phyloP scores from a whole-genome alignment of 495 filamentous ascomycete genomes.

The Penicillium mononematosum region DNA sequence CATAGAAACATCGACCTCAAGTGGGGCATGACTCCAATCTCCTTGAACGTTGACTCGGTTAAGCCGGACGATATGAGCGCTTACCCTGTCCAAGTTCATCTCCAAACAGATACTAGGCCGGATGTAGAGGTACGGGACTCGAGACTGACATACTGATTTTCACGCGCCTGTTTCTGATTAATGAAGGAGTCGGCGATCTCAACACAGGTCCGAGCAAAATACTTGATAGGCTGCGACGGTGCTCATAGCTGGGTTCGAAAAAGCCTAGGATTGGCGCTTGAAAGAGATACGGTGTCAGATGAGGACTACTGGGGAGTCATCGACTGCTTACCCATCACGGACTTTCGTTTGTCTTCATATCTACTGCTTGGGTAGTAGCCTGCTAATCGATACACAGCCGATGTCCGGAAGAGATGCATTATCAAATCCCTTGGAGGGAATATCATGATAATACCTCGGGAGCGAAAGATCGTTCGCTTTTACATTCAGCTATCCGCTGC shows the following conservation, averaged over 20 bases:
- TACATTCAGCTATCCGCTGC: constrained; percentile 56
- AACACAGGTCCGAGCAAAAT: constrained; percentile 41
- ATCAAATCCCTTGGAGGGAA: constrained; percentile 57
- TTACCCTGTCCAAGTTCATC: constrained; percentile 40
- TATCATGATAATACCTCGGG: constrained; percentile 63
- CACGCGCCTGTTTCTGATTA: background rate
- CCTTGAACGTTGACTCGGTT: constrained; percentile 39
- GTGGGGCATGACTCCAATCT: constrained; percentile 40
- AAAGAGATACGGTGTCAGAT: background rate
- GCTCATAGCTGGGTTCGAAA: constrained; percentile 58
- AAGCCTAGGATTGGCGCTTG: constrained; percentile 28
- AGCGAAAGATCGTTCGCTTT: constrained; percentile 58
- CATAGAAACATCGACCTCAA: constrained; percentile 34
- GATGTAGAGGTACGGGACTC: constrained; percentile 13
- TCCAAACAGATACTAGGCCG: constrained; percentile 5
- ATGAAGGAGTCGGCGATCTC: background rate
- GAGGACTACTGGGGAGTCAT: constrained; percentile 58
- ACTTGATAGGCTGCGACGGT: constrained; percentile 61
- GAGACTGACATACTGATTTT: background rate
- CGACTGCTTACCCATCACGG: constrained; percentile 56
- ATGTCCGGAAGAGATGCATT: constrained; percentile 59
- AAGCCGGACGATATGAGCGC: constrained; percentile 28
- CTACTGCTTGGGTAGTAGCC: background rate
- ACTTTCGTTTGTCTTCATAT: constrained; percentile 42
- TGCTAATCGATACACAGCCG: constrained; percentile 30